Evolutionary conservation across 2,329 filamentous ascomycete species (phyloP).

Genomic region (Leptoxyphium fumago): DNA sequence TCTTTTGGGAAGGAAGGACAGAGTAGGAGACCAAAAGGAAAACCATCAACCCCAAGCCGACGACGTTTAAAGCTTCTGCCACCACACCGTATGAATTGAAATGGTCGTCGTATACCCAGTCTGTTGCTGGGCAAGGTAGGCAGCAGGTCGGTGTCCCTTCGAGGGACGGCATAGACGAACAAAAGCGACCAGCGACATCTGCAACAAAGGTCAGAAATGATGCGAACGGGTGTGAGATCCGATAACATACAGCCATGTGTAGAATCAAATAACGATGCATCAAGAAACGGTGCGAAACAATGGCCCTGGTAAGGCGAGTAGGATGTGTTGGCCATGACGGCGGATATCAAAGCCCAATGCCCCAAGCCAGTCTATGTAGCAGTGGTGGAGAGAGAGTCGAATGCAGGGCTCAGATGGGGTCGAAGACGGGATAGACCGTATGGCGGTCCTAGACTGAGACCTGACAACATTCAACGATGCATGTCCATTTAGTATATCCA

Average conservation of each 20-base stretch:
- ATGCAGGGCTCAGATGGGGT: too few relatives aligned
- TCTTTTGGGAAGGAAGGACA: conserved; percentile 72
- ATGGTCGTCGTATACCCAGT: conserved; percentile 53
- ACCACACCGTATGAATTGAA: conserved; percentile 44
- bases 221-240: neutral
- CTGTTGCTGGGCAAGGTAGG: conserved; percentile 73
- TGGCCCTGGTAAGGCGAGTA: conserved; percentile 27
- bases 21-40: conserved; percentile 71
- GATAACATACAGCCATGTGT: conserved; percentile 50
- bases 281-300: conserved; percentile 58
- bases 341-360: neutral
- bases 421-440: too few relatives aligned
- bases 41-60: conserved; percentile 52
- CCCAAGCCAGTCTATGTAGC: neutral
- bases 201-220: conserved; percentile 18
- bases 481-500: too few relatives aligned
- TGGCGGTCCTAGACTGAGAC: too few relatives aligned
- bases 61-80: conserved; percentile 74
- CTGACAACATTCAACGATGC: too few relatives aligned
- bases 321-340: conserved; percentile 16
- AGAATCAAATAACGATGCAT: conserved; percentile 43
- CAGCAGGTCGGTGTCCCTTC: conserved; percentile 52
- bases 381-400: neutral
- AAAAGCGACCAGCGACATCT: conserved; percentile 45
- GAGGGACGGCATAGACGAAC: conserved; percentile 30